Evolutionary conservation across 176 grass and related monocot genomes (phyloP), one percentile per base, ranked within the genome.

Genomic region (Tuctoria greenei): DNA sequence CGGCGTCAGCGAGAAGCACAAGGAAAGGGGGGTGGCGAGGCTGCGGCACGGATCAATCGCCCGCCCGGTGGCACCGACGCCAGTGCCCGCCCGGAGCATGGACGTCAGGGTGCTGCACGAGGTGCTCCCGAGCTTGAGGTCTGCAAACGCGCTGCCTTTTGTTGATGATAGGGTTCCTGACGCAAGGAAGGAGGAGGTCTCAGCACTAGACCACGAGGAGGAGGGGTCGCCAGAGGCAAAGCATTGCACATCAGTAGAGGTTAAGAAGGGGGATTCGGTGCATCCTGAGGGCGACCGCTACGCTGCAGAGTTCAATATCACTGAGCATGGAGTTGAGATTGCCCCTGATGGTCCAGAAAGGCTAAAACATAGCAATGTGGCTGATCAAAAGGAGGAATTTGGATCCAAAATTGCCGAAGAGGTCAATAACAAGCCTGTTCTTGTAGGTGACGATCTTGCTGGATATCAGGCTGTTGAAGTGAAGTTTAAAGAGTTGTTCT

Each of bases 31-130:
- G 50, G 80, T 71, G 25, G 79, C 79, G 59, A 71, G 79, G 25
- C 79, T 67, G 20, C 26, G 77, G 62, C 81, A 49, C 2, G 74
- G 73, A 13, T 72, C 43, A 25, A 67, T 90, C 20, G 82, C 82
- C 52, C 74, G 79, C 14, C 82, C 71, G 17, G 83, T 73, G 71
- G 35, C 41, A 10, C 72, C 79, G 0, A 76, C 61, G 51, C 75
- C 81, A 1, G 86, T 85, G 51, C 90, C 69, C 0, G 12, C 63
- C 39, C 87, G 89, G 77, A 81, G 55, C 64, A 61, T 76, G 41
- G 87, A 88, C 21, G 95, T 95, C 21, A 99, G 86, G 84, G 87
- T 99, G 58, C 71, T 95, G 37, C 95, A 95, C 45, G 91, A 95
- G 57, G 79, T 99, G 16, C 70, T 94, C 58, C 95, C 91, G 8